Percentiles rank a stretch among this genome's conserved stretches.
phyloP scores from a whole-genome alignment of 2,329 filamentous ascomycete species.

The Aspergillus unguis region DNA sequence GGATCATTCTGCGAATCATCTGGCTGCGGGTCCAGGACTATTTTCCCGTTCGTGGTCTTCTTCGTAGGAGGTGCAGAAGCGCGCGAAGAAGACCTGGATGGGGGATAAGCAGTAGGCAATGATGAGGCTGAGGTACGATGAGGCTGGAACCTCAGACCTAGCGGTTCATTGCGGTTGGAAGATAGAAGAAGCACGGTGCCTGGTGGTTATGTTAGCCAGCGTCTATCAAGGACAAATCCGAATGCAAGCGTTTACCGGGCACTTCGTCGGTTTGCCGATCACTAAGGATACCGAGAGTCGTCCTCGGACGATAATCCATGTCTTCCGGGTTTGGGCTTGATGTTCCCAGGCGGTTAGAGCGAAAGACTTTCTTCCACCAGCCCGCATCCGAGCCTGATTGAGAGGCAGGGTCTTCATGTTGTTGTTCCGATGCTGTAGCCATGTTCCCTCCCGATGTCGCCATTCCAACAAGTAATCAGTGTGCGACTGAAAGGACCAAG shows the following conservation, averaged over 20 bases:
- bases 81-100: slow-evolving; percentile 39
- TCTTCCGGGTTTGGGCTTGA: slow-evolving; percentile 15
- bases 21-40: slow-evolving; percentile 87
- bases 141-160: slow-evolving; percentile 62
- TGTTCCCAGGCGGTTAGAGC: slow-evolving; percentile 8
- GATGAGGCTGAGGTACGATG: slow-evolving; percentile 57
- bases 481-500: neutral
- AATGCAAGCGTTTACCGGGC: slow-evolving; percentile 59
- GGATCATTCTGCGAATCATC: slow-evolving; percentile 89
- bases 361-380: slow-evolving; percentile 22
- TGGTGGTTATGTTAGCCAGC: slow-evolving; percentile 24
- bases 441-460: slow-evolving; percentile 4
- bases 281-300: slow-evolving; percentile 75
- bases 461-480: neutral
- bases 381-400: neutral
- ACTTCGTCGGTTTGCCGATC: slow-evolving; percentile 80
- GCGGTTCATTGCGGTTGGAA: slow-evolving; percentile 59
- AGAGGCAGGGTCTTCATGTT: neutral
- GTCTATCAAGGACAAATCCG: neutral
- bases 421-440: neutral
- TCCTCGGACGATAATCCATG: slow-evolving; percentile 40
- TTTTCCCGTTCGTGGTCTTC: slow-evolving; percentile 72
- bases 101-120: slow-evolving; percentile 44
- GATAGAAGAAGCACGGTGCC: slow-evolving; percentile 61
- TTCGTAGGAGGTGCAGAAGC: slow-evolving; percentile 54